Evolutionary conservation across 1,284 basidiomycete species (phyloP), one percentile per base, ranked within the genome.

Genomic region (Austroboletus rostrupii): DNA sequence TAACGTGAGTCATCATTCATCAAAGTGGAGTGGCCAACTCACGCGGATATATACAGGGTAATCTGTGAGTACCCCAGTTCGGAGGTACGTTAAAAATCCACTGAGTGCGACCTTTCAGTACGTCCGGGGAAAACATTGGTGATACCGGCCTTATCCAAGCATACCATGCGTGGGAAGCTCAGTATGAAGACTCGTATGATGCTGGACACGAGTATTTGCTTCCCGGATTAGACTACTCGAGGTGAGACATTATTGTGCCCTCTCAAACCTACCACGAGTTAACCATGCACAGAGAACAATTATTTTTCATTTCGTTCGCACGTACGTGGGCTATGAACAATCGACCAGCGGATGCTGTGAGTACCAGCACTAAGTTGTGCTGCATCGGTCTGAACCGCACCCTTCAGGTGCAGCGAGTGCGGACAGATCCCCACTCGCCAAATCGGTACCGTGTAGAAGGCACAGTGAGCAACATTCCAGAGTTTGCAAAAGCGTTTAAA

Each of bases 381-480:
- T 31, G 36, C 29, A 61, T 38, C 12, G 26, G 40, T 43, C n/a
- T 65, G 29, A 56, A 65, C 16, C 32, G 45, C 57, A 53, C 53
- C 14, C 11, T 8, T 4, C 66, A 90, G 76, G 79, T 94, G 23
- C 82, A 84, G 55, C 81, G 87, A 26, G 81, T 96, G 39, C 81
- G 90, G 45, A 86, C 89, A 5, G 92, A 97, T 62, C 91, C 92
- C 20, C 94, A 96, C 65, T 91, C 90, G 17, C 92, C 92, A 0
- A 80, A 74, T 54, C 75, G 79, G 38, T 93, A 80, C 72, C 81
- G 92, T 43, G 85, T 89, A 3, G 84, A 90, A 40, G 92, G 92
- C 5, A 92, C 91, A 1, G 73, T 94, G 20, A 83, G 71, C 51
- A 90, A 91, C 58, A 82, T 89, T 33, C 85, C 85, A 1, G 87